Evolutionary conservation across 2,329 filamentous ascomycete genomes (phyloP), one percentile per base, ranked within the genome.

Genomic region (Beauveria medogensis): DNA sequence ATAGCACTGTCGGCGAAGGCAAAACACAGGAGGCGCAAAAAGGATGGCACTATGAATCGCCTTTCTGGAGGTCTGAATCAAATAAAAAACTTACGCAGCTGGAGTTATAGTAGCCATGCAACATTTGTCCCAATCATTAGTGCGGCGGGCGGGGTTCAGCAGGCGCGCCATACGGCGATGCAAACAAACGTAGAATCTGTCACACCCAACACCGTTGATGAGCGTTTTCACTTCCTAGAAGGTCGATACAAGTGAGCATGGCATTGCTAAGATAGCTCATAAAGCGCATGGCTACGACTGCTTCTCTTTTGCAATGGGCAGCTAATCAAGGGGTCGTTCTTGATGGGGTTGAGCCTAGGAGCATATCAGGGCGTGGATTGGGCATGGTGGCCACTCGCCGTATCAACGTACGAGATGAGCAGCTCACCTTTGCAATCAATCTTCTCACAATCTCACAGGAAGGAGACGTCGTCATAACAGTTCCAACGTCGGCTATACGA

Each of bases 401-500:
- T 2, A 41, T 54, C 9, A 10, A 26, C 20, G 52, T 54, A 54
- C 9, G 20, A n/a, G 18, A n/a, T 18, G 7, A 18, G 52, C 22
- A 4, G 4, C 16, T 14, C 18, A 34, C n/a, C 6, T 54, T 14
- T 2, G 4, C 20, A 7, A 10, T 43, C 6, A 16, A 40, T 16
- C 3, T 54, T 43, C 34, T 54, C 9, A 54, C 18, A n/a, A 41
- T 2, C 3, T 34, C 26, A 1, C 58, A 80, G 77, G 64, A 69
- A 64, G 70, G 73, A 63, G 83, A 90, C 60, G 73, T 77, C 2
- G 74, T 95, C 59, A 76, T 93, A 10, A 80, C 80, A 58, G 83
- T 94, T 0, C 89, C 88, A 14, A 79, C 80, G 51, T 74, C 75
- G 55, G 80, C 84, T 30, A 82, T 95, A 50, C 78, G 91, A 59